These are phyloP conservation scores for Vaccinium myrtillus DNA, from an alignment of 148 eudicot genomes.

Conservation along the genomic window DNA sequence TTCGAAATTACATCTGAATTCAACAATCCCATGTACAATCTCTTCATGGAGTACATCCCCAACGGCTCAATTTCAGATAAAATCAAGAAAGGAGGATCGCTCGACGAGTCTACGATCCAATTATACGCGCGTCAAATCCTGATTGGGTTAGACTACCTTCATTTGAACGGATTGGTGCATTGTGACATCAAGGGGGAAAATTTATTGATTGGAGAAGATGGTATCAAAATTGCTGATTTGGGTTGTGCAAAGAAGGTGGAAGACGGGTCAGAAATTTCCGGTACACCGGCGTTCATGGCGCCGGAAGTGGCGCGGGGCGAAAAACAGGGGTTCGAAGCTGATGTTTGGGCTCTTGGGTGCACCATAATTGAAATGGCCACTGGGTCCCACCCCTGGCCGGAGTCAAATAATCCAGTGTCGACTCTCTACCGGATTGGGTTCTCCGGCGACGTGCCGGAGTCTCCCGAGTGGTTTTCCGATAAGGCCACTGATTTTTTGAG, in stretches of 20 bases:
- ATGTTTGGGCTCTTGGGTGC: conserved; percentile 58
- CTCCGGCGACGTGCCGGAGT: conserved; percentile 41
- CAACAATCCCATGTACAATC: conserved; percentile 27
- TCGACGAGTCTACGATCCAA: conserved; percentile 30
- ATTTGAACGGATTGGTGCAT: conserved; percentile 36
- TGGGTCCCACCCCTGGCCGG: conserved; percentile 47
- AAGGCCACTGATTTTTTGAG: conserved; percentile 43
- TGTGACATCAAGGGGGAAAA: conserved; percentile 51
- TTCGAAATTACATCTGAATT: conserved; percentile 21
- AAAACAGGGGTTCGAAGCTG: conserved; percentile 44
- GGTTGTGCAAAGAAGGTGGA: conserved; percentile 41
- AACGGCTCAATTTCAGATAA: conserved; percentile 41
- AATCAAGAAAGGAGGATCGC: conserved; percentile 34
- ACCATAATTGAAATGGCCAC: conserved; percentile 61
- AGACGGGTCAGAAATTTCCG: conserved; percentile 22
- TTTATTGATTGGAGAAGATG: conserved; percentile 29
- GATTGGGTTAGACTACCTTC: conserved; percentile 41
- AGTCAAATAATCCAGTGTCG: conserved; percentile 30
- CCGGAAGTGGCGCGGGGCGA: conserved; percentile 59
- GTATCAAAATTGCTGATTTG: conserved; percentile 54
- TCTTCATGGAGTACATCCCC: conserved; percentile 43
- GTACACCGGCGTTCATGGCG: conserved; percentile 57
- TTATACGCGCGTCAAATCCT: conserved; percentile 31
- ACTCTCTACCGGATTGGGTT: conserved; percentile 43
- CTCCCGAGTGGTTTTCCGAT: conserved; percentile 38